These are phyloP conservation scores for Globisporangium nunn DNA, from an alignment of 352 stramenopile species.

Conservation along the genomic window DNA sequence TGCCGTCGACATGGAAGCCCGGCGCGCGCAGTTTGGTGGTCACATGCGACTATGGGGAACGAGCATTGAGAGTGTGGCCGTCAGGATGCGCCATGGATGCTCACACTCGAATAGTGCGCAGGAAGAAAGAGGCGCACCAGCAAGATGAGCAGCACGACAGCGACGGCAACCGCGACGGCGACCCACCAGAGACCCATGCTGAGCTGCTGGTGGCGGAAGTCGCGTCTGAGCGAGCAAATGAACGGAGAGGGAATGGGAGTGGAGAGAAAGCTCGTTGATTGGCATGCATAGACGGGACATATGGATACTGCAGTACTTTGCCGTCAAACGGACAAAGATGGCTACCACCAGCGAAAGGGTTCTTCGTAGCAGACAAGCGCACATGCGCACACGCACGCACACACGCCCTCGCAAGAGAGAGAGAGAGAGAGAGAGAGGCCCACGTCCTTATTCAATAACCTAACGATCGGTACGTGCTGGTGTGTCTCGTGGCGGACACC, in stretches of 20 bases:
- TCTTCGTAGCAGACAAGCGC: too few relatives aligned
- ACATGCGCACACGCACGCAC: too few relatives aligned
- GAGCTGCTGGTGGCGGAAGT: neutral
- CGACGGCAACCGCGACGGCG: neutral
- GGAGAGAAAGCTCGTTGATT: neutral
- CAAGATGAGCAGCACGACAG: neutral
- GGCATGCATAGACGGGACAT: neutral
- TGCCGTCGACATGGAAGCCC: slow-evolving; percentile 66
- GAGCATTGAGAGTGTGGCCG: too few relatives aligned
- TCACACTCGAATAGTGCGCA: neutral
- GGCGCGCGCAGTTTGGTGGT: slow-evolving; percentile 53
- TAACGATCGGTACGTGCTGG: too few relatives aligned
- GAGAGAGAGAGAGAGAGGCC: too few relatives aligned
- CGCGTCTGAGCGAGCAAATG: neutral
- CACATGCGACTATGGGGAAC: slow-evolving; percentile 41
- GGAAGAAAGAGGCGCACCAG: neutral
- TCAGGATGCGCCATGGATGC: too few relatives aligned
- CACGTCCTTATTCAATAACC: too few relatives aligned
- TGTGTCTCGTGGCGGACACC: too few relatives aligned
- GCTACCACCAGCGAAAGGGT: too few relatives aligned
- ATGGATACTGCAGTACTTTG: neutral
- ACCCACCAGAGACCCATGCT: neutral
- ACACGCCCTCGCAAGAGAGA: too few relatives aligned
- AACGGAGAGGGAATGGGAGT: neutral
- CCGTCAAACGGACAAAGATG: too few relatives aligned